Evolutionary conservation across 352 stramenopile species (phyloP), one percentile per base, ranked within the genome.

Genomic region (Pythium pyrilobum): DNA sequence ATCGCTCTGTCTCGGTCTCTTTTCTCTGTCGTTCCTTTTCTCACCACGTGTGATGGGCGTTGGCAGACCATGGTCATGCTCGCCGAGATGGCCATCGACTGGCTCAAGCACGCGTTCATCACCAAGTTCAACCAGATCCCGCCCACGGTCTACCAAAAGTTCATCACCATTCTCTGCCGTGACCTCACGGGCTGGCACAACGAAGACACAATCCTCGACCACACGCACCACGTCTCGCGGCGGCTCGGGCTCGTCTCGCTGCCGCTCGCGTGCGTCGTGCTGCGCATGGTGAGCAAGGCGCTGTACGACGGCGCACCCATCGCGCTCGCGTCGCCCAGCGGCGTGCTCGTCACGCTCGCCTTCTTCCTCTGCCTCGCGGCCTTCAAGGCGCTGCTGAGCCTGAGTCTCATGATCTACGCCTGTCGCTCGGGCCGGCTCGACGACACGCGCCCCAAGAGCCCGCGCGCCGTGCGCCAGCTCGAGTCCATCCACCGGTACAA

Each of bases 21-120:
- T 4, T 43, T 29, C 28, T 51, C 16, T 1, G 18, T 27, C 39
- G 3, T 47, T 24, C n/a, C 12, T 28, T 39, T 27, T 29, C 20
- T 43, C 15, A 36, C 31, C 31, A 36, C 8, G 15, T 36, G 15
- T 36, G 15, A 36, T 15, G n/a, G n/a, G n/a, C n/a, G n/a, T n/a
- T n/a, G 37, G 24, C 31, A 88, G 77, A 72, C 77, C 1, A 87
- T 98, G 71, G 91, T 98, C 23, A 86, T 97, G 55, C 59, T 85
- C 10, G 84, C 87, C 12, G 96, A 99, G 70, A 88, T 98, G 64
- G 59, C 99, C 46, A 96, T 96, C 48, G 97, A 99, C 74, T 99
- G 94, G 92, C 89, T 99, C 52, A 99, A 99, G 72, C 97, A 99
- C 69, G 91, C 89, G 5, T 99, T 99, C 71, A 98, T 99, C 60